These are phyloP conservation scores for Coniochaeta pulveracea DNA, from an alignment of 2,329 filamentous ascomycete species.

Conservation along the genomic window DNA sequence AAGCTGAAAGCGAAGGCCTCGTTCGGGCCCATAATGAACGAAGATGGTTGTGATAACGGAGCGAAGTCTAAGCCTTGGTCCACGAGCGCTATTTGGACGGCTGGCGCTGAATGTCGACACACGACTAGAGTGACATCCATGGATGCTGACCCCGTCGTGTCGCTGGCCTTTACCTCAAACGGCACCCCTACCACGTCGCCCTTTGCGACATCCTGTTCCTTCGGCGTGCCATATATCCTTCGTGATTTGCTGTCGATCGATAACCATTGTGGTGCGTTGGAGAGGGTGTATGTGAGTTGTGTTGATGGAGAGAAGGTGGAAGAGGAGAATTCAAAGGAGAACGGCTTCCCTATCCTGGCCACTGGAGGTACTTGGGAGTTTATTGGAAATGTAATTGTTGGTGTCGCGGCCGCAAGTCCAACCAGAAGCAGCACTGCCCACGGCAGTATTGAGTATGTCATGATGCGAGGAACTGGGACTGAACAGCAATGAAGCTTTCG, in stretches of 20 bases:
- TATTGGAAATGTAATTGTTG: slow-evolving; percentile 54
- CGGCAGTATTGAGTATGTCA: slow-evolving; percentile 12
- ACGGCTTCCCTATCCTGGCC: slow-evolving; percentile 55
- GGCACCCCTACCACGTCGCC: slow-evolving; percentile 44
- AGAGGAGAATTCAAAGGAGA: slow-evolving; percentile 59
- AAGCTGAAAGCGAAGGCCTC: slow-evolving; percentile 42
- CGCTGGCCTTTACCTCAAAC: slow-evolving; percentile 60
- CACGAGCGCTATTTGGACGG: slow-evolving; percentile 41
- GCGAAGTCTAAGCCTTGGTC: slow-evolving; percentile 48
- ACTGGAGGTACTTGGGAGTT: slow-evolving; percentile 78
- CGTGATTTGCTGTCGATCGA: slow-evolving; percentile 54
- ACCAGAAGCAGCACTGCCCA: slow-evolving; percentile 20
- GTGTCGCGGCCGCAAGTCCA: slow-evolving; percentile 22
- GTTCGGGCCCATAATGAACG: slow-evolving; percentile 43
- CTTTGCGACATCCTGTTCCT: slow-evolving; percentile 31
- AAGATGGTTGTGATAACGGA: slow-evolving; percentile 46
- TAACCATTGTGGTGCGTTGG: slow-evolving; percentile 60
- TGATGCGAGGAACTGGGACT: slow-evolving; percentile 8
- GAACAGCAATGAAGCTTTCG: not conserved
- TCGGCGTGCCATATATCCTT: slow-evolving; percentile 61
- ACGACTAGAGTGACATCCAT: slow-evolving; percentile 63
- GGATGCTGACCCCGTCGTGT: slow-evolving; percentile 48
- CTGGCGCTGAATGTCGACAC: slow-evolving; percentile 43
- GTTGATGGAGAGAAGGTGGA: slow-evolving; percentile 59
- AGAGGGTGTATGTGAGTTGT: slow-evolving; percentile 55